A percentile compares a stretch with the other conserved stretches of the same genome.
phyloP scores from a whole-genome alignment of 768 basidiomycete species.

The Lyophyllum decastes region DNA sequence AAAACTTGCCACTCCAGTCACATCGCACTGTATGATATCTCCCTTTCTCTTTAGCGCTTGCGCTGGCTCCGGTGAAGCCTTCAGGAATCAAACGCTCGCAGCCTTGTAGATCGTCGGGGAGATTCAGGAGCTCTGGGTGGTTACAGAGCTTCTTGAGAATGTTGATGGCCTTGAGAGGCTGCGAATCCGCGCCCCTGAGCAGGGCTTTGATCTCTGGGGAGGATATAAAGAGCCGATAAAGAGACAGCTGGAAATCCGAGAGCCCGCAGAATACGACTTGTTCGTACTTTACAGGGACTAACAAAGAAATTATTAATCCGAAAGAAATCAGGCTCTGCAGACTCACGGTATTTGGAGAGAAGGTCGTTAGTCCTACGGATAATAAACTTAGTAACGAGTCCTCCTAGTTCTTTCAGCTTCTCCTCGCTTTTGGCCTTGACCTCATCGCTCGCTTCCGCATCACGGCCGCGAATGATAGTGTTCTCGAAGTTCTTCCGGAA shows the following conservation, averaged over 20 bases:
- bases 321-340: not conserved
- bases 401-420: slow-evolving; percentile 89
- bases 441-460: slow-evolving; percentile 79
- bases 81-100: slow-evolving; percentile 81
- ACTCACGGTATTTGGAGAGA: slow-evolving; percentile 90
- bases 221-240: slow-evolving; percentile 89
- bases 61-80: slow-evolving; percentile 67
- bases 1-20: slow-evolving; percentile 90
- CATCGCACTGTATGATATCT: slow-evolving; percentile 60
- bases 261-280: slow-evolving; percentile 93
- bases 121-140: slow-evolving; percentile 86
- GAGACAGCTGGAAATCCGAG: slow-evolving; percentile 78
- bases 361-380: slow-evolving; percentile 93
- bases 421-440: slow-evolving; percentile 82
- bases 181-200: slow-evolving; percentile 83
- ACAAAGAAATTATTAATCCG: slow-evolving; percentile 3
- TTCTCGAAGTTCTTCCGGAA: slow-evolving; percentile 97
- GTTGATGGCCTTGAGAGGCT: slow-evolving; percentile 95
- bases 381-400: slow-evolving; percentile 89
- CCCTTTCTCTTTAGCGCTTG: slow-evolving; percentile 40
- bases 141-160: slow-evolving; percentile 95
- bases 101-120: slow-evolving; percentile 83
- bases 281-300: slow-evolving; percentile 99
- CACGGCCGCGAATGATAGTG: slow-evolving; percentile 86
- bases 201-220: slow-evolving; percentile 92